Conservation (phyloP, 768 basidiomycete genomes). For the Podaxis sp. region DNA sequence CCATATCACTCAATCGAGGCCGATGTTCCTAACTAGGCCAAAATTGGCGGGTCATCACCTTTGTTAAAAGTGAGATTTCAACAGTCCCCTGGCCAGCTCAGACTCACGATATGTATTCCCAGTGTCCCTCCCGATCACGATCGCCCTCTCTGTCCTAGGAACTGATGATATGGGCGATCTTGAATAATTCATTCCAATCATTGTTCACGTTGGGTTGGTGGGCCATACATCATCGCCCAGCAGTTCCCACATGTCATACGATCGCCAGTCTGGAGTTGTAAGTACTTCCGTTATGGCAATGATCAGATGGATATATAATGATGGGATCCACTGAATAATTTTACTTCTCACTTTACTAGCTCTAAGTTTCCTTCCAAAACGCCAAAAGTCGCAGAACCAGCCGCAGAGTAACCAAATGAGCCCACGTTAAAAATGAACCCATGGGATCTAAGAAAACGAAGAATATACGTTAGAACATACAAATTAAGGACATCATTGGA, state of each 20-base stretch:
- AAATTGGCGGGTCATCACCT: neutral
- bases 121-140: too few species aligned
- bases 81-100: neutral
- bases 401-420: neutral
- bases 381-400: neutral
- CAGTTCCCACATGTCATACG: neutral
- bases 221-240: too few species aligned
- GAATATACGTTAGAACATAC: neutral
- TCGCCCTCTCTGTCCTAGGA: too few species aligned
- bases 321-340: neutral
- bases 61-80: neutral
- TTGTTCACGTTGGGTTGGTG: too few species aligned
- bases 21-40: neutral
- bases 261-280: neutral
- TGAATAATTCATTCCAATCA: neutral
- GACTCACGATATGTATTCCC: too few species aligned
- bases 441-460: neutral
- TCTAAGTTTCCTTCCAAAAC: neutral
- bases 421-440: neutral
- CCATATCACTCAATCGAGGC: neutral
- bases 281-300: neutral
- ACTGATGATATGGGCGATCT: too few species aligned
- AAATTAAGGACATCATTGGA: conserved; percentile 2
- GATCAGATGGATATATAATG: neutral
- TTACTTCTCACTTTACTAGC: neutral